Evolutionary conservation across 805 yeast species (phyloP).

Genomic region (Naumovozyma dairenensis): DNA sequence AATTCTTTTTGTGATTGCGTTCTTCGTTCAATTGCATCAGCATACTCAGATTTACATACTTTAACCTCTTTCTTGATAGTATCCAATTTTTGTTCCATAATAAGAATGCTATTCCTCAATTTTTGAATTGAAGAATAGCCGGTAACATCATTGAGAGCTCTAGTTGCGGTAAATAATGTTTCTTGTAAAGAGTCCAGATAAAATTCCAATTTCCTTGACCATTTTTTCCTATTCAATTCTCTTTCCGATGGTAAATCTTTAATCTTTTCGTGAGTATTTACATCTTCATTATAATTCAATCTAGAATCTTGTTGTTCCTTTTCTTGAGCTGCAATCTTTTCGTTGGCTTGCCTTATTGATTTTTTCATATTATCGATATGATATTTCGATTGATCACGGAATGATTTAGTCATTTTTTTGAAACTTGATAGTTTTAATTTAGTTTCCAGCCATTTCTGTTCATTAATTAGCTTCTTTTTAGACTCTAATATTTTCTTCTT

Average conservation of each 20-base stretch:
- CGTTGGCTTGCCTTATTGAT: constrained; percentile 31
- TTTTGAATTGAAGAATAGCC: constrained; percentile 79
- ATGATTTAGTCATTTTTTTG: no score
- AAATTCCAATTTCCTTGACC: constrained; percentile 38
- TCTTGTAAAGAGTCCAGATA: constrained; percentile 48
- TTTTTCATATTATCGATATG: constrained; percentile 25
- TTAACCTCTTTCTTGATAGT: constrained; percentile 40
- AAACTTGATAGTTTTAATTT: no score
- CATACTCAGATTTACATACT: constrained; percentile 40
- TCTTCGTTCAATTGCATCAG: constrained; percentile 53
- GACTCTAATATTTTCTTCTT: no score
- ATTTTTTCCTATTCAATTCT: constrained; percentile 31
- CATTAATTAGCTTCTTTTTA: no score
- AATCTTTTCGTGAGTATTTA: constrained; percentile 24
- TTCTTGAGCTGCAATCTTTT: constrained; percentile 30
- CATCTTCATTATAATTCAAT: constrained; percentile 30
- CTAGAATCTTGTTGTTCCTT: constrained; percentile 26
- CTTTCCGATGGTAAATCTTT: constrained; percentile 38
- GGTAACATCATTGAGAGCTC: constrained; percentile 78
- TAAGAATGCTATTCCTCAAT: constrained; percentile 51
- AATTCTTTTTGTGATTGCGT: constrained; percentile 71
- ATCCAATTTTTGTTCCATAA: constrained; percentile 42
- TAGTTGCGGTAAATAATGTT: constrained; percentile 49
- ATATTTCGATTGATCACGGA: constrained; percentile 8
- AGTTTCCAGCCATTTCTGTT: no score